Evolutionary conservation across 108 stramenopile genomes (phyloP).

Genomic region (Fragilariopsis cylindrus): DNA sequence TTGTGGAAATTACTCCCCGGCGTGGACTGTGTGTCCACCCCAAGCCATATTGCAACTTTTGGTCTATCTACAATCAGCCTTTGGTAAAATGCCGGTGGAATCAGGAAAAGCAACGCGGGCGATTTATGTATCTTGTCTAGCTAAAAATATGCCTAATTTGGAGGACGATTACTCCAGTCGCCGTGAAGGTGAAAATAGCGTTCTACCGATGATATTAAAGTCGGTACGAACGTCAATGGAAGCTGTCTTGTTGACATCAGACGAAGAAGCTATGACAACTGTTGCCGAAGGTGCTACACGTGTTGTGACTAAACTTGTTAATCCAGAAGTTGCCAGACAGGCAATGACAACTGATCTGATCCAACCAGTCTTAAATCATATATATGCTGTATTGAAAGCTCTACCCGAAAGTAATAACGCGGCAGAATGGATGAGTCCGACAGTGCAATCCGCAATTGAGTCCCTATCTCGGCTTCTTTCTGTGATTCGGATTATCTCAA

Average conservation of each 20-base stretch:
- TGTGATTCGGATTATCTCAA: conserved; percentile 39
- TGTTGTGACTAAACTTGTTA: conserved; percentile 34
- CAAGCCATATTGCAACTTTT: conserved; percentile 44
- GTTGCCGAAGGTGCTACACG: conserved; percentile 55
- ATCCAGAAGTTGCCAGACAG: conserved; percentile 27
- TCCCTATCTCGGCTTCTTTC: conserved; percentile 33
- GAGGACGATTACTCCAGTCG: conserved; percentile 4
- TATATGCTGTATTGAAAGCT: conserved; percentile 33
- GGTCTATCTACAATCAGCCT: conserved; percentile 28
- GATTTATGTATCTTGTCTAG: conserved; percentile 23
- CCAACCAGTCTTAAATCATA: conserved; percentile 33
- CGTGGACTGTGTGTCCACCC: conserved; percentile 48
- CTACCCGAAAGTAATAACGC: conserved; percentile 11
- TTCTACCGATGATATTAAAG: neutral
- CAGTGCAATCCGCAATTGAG: conserved; percentile 35
- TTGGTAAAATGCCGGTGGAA: conserved; percentile 13
- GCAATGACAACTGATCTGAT: conserved; percentile 26
- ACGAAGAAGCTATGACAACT: conserved; percentile 44
- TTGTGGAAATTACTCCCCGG: conserved; percentile 47
- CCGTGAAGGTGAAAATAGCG: neutral
- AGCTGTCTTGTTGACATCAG: conserved; percentile 39
- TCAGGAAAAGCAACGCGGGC: conserved; percentile 27
- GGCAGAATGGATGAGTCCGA: neutral
- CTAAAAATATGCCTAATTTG: conserved; percentile 19
- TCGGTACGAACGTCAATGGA: conserved; percentile 40